These are phyloP conservation scores for Globisporangium rhizosaccharum DNA, from an alignment of 352 stramenopile species.

Conservation along the genomic window DNA sequence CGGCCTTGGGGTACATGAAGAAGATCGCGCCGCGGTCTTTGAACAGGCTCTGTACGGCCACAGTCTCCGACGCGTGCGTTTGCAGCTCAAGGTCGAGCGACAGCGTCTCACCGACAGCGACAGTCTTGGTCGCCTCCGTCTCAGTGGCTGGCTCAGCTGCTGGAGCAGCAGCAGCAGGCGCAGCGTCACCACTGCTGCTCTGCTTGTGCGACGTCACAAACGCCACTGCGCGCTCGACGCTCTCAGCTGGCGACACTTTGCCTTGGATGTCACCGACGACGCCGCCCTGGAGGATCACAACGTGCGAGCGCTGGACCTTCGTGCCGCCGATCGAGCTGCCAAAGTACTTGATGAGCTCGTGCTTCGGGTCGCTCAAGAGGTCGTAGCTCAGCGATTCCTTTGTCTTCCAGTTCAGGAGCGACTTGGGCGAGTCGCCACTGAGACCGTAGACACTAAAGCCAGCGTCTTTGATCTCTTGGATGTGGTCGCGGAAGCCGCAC, in stretches of 20 bases:
- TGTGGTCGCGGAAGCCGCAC: slow-evolving; percentile 83
- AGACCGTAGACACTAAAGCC: slow-evolving; percentile 79
- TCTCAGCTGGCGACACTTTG: slow-evolving; percentile 73
- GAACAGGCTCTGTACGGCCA: slow-evolving; percentile 68
- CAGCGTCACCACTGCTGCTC: not conserved
- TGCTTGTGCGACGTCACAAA: slow-evolving; percentile 58
- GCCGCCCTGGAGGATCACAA: slow-evolving; percentile 75
- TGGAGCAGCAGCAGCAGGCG: not conserved
- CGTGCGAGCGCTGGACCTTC: slow-evolving; percentile 82
- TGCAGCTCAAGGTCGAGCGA: slow-evolving; percentile 61
- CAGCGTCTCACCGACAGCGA: slow-evolving; percentile 42
- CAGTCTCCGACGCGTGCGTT: slow-evolving; percentile 49
- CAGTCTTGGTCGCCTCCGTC: slow-evolving; percentile 6
- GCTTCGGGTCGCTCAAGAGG: slow-evolving; percentile 74
- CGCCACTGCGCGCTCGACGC: slow-evolving; percentile 62
- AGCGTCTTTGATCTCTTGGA: slow-evolving; percentile 74
- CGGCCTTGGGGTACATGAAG: slow-evolving; percentile 87
- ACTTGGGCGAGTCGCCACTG: slow-evolving; percentile 69
- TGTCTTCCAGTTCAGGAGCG: slow-evolving; percentile 70
- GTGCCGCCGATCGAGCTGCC: slow-evolving; percentile 70
- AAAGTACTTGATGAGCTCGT: slow-evolving; percentile 85
- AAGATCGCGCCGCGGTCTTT: slow-evolving; percentile 75
- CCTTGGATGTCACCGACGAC: slow-evolving; percentile 73
- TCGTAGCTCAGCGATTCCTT: slow-evolving; percentile 78
- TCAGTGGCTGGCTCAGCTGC: slow-evolving; percentile 7